phyloP scores from a whole-genome alignment of 768 basidiomycete species.

The Astraeus odoratus region DNA sequence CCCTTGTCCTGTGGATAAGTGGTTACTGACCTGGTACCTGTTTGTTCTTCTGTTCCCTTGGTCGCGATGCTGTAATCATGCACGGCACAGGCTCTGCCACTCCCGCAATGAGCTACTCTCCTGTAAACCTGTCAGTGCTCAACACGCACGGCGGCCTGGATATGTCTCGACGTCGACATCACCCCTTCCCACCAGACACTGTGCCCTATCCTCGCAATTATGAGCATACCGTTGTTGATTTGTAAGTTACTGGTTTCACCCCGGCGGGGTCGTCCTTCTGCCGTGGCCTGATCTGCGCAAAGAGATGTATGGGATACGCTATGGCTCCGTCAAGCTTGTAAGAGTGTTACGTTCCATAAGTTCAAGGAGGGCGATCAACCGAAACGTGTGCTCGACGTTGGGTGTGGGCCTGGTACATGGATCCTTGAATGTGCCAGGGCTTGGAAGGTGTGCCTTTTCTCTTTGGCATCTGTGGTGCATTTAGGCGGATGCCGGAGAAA shows the following conservation, averaged over 20 bases:
- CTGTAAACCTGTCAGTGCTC: slow-evolving; percentile 9
- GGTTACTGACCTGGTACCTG: not conserved
- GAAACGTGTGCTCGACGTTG: slow-evolving; percentile 49
- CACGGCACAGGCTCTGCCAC: not conserved
- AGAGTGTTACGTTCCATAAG: slow-evolving; percentile 58
- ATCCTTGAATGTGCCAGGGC: slow-evolving; percentile 53
- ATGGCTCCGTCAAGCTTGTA: slow-evolving; percentile 45
- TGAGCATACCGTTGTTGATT: slow-evolving; percentile 53
- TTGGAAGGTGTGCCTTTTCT: slow-evolving; percentile 46
- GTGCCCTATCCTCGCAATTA: slow-evolving; percentile 70
- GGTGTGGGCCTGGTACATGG: slow-evolving; percentile 76
- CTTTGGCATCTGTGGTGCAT: not conserved
- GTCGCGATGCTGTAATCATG: not conserved
- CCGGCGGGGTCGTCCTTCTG: not conserved
- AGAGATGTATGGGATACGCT: slow-evolving; percentile 69
- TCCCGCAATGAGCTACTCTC: not conserved
- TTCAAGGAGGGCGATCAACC: slow-evolving; percentile 26
- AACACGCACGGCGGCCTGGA: slow-evolving; percentile 22
- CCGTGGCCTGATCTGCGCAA: slow-evolving; percentile 2
- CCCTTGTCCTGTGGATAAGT: not conserved
- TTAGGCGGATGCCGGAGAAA: no score
- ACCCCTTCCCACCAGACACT: slow-evolving; percentile 40
- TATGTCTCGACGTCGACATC: slow-evolving; percentile 40
- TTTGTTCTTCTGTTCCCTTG: not conserved
- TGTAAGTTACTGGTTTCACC: slow-evolving; percentile 32